Base-by-base conservation (phyloP, 2,329 filamentous ascomycete species). In the Phaeosphaeriaceae sp. region DNA sequence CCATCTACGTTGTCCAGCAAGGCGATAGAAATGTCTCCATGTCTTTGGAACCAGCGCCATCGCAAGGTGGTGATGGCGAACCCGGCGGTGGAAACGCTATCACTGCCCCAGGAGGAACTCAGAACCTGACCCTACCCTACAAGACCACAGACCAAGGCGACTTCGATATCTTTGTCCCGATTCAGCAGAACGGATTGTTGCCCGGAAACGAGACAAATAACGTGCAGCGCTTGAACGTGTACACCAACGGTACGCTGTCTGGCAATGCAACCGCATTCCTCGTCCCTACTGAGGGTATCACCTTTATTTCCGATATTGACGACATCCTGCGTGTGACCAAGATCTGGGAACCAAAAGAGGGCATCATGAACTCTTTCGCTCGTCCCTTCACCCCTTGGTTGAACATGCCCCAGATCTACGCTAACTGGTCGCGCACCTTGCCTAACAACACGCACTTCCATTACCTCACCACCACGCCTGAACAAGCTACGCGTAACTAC, bases 301-400 rank as follows among this genome's bases (percentile, higher is more conserved):
- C 89, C 1, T 79, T 92, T 52, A 77, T 92, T 59, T 89, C 85
- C 1, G 89, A 92, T 63, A 89, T 92, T 53, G 89, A 92, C 59
- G 89, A 92, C 64, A 90, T 91, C 49, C 81, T 92, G 0, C 85
- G 89, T n/a, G 76, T 92, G 1, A 92, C 89, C 47, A 89, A 90
- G 72, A 92, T 92, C 67, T 92, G 90, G 69, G 73, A 88, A 39
- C 89, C 89, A 0, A 83, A 85, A 56, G 82, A 92, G 66, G 89
- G 89, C 4, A 77, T 92, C 0, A 77, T 92, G 9, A 92, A 92
- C 74, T 86, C 87, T 0, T 92, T 92, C 63, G 88, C 88, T 0
- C 81, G 83, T 3, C 79, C 86, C 0, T 92, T 89, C 67, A 81
- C 79, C 0, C 79, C 83, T 0, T 92, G 89, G 89, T 79, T 87